Percentiles rank a stretch among this genome's conserved stretches.
Conservation (phyloP, 257 asterid genomes). For the Nicotiana attenuata region DNA sequence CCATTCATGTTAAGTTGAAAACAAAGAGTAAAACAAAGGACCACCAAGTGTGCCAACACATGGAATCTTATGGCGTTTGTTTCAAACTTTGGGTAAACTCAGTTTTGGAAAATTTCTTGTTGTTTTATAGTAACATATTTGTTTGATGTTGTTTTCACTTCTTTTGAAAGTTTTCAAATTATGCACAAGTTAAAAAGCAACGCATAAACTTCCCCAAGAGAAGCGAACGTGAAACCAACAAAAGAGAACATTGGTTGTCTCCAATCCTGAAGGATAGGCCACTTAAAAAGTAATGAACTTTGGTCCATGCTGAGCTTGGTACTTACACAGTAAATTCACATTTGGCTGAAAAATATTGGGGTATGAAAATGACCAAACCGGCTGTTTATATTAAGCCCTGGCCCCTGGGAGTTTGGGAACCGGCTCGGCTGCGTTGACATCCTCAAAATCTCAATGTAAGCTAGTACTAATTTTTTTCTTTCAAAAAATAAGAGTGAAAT, state of each 20-base stretch:
- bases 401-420: neutral
- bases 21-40: neutral
- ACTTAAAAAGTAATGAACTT: neutral
- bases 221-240: neutral
- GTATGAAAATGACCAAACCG: neutral
- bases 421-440: neutral
- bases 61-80: neutral
- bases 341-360: neutral
- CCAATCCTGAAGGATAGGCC: neutral
- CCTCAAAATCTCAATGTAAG: neutral
- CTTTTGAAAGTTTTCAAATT: neutral
- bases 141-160: neutral
- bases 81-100: neutral
- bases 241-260: neutral
- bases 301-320: too few relatives aligned
- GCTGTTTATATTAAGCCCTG: neutral
- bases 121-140: too few relatives aligned
- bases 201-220: neutral
- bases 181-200: neutral
- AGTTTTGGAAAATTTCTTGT: too few relatives aligned
- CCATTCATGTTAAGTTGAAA: neutral
- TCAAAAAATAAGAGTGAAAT: neutral
- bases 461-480: neutral
- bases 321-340: too few relatives aligned
- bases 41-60: neutral